These are phyloP conservation scores for Lactarius psammicola DNA, from an alignment of 768 basidiomycete genomes.

Conservation along the genomic window DNA sequence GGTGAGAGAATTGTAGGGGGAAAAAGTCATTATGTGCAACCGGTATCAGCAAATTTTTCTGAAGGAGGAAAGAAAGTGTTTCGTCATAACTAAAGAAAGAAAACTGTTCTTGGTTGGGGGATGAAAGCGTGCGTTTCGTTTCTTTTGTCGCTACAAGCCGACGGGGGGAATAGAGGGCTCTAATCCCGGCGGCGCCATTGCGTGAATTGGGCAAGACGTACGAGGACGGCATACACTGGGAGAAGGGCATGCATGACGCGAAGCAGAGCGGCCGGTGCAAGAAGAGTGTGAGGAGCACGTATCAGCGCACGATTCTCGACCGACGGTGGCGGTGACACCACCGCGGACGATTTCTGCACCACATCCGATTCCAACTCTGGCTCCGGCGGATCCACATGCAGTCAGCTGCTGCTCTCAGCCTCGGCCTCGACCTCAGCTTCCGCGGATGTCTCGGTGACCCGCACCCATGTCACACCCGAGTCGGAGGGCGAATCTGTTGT, in stretches of 20 bases:
- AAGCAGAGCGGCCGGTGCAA: slow-evolving; percentile 20
- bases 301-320: slow-evolving; percentile 7
- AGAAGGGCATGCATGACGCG: slow-evolving; percentile 20
- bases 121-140: slow-evolving; percentile 7
- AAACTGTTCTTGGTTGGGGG: too few species aligned
- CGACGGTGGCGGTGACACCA: too few species aligned
- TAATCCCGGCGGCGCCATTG: slow-evolving; percentile 16
- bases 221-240: slow-evolving; percentile 24
- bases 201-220: slow-evolving; percentile 21
- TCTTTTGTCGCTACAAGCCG: neutral
- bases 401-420: slow-evolving; percentile 19
- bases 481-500: slow-evolving; percentile 21
- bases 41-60: slow-evolving; percentile 21
- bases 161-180: slow-evolving; percentile 5
- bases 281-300: neutral
- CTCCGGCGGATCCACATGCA: slow-evolving; percentile 22
- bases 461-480: slow-evolving; percentile 21
- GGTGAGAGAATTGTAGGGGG: neutral
- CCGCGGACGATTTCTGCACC: too few species aligned
- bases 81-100: slow-evolving; percentile 10
- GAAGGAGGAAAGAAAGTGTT: neutral
- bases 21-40: slow-evolving; percentile 8
- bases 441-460: slow-evolving; percentile 17
- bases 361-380: slow-evolving; percentile 13
- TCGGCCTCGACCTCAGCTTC: slow-evolving; percentile 11